These are phyloP conservation scores for Hyphodiscus hymeniophilus DNA, from an alignment of 495 filamentous ascomycete species.

Conservation along the genomic window DNA sequence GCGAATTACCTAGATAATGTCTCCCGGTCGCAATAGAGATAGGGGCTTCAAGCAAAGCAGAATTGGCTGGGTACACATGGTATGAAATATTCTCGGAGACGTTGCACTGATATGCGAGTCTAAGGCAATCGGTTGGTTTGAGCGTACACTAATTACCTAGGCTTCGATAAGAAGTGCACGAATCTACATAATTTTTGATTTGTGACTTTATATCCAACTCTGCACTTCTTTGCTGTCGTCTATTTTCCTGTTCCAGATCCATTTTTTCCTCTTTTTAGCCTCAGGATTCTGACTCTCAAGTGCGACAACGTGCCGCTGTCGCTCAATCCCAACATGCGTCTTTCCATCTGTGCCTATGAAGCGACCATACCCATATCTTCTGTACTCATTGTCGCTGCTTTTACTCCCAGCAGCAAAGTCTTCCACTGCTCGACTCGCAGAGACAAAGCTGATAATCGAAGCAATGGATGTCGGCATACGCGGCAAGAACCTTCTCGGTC, in stretches of 20 bases:
- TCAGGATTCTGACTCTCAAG: slow-evolving; percentile 18
- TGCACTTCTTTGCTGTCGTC: neutral
- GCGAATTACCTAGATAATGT: too few relatives aligned
- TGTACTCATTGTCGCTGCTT: slow-evolving; percentile 1
- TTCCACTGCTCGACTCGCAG: slow-evolving; percentile 19
- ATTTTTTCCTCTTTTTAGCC: neutral
- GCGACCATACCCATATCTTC: slow-evolving; percentile 32
- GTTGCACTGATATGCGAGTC: too few relatives aligned
- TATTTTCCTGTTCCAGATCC: neutral
- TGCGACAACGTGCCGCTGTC: slow-evolving; percentile 25
- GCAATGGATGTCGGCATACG: slow-evolving; percentile 35
- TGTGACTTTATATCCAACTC: slow-evolving; percentile 16
- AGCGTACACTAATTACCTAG: too few relatives aligned
- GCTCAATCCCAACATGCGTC: slow-evolving; percentile 36
- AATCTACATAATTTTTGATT: too few relatives aligned
- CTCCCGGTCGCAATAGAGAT: too few relatives aligned
- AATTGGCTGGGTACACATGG: too few relatives aligned
- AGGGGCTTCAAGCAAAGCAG: too few relatives aligned
- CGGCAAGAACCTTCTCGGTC: slow-evolving; percentile 26
- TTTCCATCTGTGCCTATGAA: slow-evolving; percentile 35
- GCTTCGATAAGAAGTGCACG: too few relatives aligned
- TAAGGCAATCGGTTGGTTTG: too few relatives aligned
- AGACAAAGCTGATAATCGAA: slow-evolving; percentile 26
- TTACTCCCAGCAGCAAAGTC: slow-evolving; percentile 9
- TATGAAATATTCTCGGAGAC: too few relatives aligned